Evolutionary conservation across 768 basidiomycete species (phyloP).

Genomic region (Multifurca ochricompacta): DNA sequence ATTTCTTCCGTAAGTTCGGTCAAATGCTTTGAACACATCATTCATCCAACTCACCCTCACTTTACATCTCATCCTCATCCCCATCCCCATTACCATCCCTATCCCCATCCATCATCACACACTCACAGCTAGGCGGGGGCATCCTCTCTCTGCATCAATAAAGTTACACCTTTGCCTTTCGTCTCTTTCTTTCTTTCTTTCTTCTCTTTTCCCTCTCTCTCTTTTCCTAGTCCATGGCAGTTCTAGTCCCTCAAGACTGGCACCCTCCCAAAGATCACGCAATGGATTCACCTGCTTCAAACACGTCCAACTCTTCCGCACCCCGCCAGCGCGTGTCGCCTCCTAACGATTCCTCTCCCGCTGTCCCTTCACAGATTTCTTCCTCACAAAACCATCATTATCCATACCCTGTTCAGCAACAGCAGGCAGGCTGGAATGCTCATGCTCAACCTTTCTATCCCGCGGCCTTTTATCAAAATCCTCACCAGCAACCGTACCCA

Average conservation of each 20-base stretch:
- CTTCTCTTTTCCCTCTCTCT: neutral
- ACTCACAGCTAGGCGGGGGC: neutral
- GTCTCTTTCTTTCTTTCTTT: neutral
- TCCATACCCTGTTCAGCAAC: constrained; percentile 66
- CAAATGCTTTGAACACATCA: constrained; percentile 1
- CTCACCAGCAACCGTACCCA: constrained; percentile 52
- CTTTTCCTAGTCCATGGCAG: constrained; percentile 50
- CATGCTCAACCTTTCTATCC: constrained; percentile 71
- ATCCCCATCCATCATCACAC: neutral
- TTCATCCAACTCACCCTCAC: neutral
- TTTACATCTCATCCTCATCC: too few species aligned
- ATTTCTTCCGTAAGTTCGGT: constrained; percentile 5
- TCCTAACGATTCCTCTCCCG: constrained; percentile 43
- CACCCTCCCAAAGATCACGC: constrained; percentile 52
- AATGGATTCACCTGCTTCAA: constrained; percentile 46
- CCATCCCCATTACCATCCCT: too few species aligned
- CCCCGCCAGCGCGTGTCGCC: constrained; percentile 57
- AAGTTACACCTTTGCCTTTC: neutral
- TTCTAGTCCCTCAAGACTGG: constrained; percentile 75
- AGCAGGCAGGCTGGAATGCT: constrained; percentile 64
- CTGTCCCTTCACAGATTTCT: constrained; percentile 26
- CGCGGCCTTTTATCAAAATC: constrained; percentile 61
- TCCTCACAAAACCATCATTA: constrained; percentile 40
- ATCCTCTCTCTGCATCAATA: neutral
- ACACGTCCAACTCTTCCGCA: constrained; percentile 30